Conservation (phyloP, 2,329 filamentous ascomycete species). For the Fusarium stilboides region DNA sequence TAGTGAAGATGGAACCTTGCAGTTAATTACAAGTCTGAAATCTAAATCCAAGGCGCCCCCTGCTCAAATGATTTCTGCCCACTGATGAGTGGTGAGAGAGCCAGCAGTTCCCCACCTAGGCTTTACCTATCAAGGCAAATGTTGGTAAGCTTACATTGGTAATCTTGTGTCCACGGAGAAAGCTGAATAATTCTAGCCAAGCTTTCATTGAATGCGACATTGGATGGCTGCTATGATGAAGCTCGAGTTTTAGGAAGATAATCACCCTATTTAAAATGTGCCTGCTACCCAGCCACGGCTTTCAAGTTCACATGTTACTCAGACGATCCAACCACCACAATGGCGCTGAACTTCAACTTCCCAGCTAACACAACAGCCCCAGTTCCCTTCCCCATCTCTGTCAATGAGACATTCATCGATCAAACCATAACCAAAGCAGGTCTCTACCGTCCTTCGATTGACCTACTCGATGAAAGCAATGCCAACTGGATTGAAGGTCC, state of each 20-base stretch:
- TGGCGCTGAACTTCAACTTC: neutral
- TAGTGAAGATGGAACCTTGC: too few relatives aligned
- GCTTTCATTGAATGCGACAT: neutral
- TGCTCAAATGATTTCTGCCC: too few relatives aligned
- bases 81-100: too few relatives aligned
- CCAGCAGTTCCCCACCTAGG: too few relatives aligned
- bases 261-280: too few relatives aligned
- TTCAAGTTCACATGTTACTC: neutral
- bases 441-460: neutral
- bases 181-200: neutral
- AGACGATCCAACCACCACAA: neutral
- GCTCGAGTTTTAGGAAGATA: too few relatives aligned
- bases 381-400: neutral
- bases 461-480: neutral
- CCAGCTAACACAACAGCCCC: neutral
- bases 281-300: neutral
- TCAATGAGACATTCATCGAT: neutral
- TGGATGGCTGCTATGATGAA: neutral
- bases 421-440: neutral
- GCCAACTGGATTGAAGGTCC: too few relatives aligned
- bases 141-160: too few relatives aligned
- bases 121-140: too few relatives aligned
- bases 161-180: too few relatives aligned
- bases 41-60: too few relatives aligned
- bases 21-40: too few relatives aligned